phyloP scores from a whole-genome alignment of 2,329 filamentous ascomycete species.

The Hymenoscyphus fraxineus region DNA sequence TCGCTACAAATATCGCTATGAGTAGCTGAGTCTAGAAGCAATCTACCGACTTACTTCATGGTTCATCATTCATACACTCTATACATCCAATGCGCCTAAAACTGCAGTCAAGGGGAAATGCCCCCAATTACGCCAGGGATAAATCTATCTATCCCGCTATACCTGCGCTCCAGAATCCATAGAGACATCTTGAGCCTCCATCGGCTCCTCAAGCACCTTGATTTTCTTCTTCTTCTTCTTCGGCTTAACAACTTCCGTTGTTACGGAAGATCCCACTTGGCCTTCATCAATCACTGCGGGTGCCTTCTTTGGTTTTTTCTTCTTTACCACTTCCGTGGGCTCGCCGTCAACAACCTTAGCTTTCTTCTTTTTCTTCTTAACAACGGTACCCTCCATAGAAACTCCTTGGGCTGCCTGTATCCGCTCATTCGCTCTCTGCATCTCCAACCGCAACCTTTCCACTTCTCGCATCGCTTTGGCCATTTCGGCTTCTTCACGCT shows the following conservation, averaged over 20 bases:
- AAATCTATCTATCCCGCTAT: constrained; percentile 15
- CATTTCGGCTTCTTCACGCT: constrained; percentile 85
- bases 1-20: neutral
- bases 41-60: neutral
- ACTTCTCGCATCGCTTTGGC: constrained; percentile 82
- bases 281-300: constrained; percentile 27
- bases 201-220: constrained; percentile 4
- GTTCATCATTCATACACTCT: constrained; percentile 1
- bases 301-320: constrained; percentile 43
- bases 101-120: constrained; percentile 10
- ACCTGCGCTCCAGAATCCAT: constrained; percentile 7
- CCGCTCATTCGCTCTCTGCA: constrained; percentile 77
- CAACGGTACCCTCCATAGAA: constrained; percentile 55
- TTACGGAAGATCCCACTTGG: constrained; percentile 18
- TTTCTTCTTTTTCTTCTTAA: constrained; percentile 60
- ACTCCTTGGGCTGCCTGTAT: constrained; percentile 69
- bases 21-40: neutral
- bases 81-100: neutral
- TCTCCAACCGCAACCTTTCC: constrained; percentile 79
- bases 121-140: constrained; percentile 17
- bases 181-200: neutral
- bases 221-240: constrained; percentile 46
- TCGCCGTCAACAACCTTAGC: constrained; percentile 24
- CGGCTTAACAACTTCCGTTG: constrained; percentile 31
- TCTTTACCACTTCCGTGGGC: constrained; percentile 37